Conservation (phyloP, 2,329 filamentous ascomycete genomes). For the Xylariaceae sp. region DNA sequence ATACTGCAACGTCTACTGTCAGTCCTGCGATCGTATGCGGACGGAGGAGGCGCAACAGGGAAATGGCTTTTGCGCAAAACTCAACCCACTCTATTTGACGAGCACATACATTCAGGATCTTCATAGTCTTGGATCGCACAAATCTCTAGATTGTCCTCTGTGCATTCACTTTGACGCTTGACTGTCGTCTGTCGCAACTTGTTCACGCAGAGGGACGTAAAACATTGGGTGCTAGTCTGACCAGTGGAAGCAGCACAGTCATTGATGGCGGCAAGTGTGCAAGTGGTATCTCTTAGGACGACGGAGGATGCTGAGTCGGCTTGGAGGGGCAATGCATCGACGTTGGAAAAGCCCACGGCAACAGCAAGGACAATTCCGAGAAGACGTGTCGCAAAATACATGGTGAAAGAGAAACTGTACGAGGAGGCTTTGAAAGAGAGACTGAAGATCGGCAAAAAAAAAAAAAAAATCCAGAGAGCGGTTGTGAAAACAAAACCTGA, state of each 20-base stretch:
- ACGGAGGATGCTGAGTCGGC: neutral
- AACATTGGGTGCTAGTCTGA: constrained; percentile 14
- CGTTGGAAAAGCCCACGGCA: constrained; percentile 5
- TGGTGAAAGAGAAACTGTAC: constrained; percentile 3
- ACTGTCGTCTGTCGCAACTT: constrained; percentile 6
- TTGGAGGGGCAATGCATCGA: constrained; percentile 6
- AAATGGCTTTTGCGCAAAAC: no score
- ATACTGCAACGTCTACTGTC: no score
- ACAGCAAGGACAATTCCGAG: constrained; percentile 4
- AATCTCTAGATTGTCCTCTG: constrained; percentile 24
- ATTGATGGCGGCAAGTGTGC: constrained; percentile 6
- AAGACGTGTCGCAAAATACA: constrained; percentile 8
- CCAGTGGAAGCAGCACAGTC: constrained; percentile 8
- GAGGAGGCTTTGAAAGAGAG: constrained; percentile 8
- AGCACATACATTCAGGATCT: no score
- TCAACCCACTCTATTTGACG: no score
- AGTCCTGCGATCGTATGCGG: no score
- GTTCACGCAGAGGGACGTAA: constrained; percentile 22
- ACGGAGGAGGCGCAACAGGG: no score
- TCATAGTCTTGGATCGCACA: constrained; percentile 24
- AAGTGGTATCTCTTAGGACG: constrained; percentile 1
- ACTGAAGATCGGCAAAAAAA: constrained; percentile 1
- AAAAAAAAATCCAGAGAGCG: constrained; percentile 1
- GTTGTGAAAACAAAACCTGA: no score
- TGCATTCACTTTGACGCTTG: constrained; percentile 25